Evolutionary conservation across 306 rosid genomes (phyloP).

Genomic region (Cotoneaster glaucophyllus): DNA sequence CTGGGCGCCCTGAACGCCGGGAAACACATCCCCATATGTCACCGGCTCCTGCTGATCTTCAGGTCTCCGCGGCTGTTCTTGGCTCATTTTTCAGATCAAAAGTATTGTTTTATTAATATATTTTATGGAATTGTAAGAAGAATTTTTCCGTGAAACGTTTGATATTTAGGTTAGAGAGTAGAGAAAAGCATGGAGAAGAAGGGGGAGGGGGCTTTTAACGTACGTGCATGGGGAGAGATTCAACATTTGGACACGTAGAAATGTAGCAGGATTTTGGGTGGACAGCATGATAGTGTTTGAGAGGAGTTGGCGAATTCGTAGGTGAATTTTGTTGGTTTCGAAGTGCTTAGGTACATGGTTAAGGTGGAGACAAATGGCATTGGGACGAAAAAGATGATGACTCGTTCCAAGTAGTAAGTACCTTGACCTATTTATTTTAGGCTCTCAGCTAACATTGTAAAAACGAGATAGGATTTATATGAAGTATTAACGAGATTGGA

Average conservation of each 20-base stretch:
- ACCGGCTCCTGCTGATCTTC: slow-evolving; percentile 8
- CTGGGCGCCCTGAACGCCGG: slow-evolving; percentile 22
- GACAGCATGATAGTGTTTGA: not conserved
- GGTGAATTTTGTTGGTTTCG: not conserved
- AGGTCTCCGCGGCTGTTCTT: slow-evolving; percentile 33
- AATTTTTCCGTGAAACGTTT: not conserved
- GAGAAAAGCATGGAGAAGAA: not conserved
- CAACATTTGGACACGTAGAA: slow-evolving; percentile 6
- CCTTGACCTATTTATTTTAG: not conserved
- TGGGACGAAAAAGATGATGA: not conserved
- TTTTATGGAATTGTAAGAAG: not conserved
- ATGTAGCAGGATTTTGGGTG: slow-evolving; percentile 7
- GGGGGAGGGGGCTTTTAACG: not conserved
- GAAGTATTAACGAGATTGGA: no score
- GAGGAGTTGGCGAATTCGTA: slow-evolving; percentile 1
- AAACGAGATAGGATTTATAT: no score
- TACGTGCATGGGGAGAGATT: slow-evolving; percentile 18
- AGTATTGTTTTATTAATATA: not conserved
- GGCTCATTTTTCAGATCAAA: slow-evolving; percentile 25
- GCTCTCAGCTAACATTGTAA: no score
- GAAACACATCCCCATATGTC: slow-evolving; percentile 41
- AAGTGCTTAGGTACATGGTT: not conserved
- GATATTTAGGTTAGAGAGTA: not conserved
- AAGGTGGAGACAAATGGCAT: not conserved
- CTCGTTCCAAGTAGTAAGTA: not conserved